Percentiles rank a stretch among this genome's conserved stretches.
phyloP scores from a whole-genome alignment of 2,329 filamentous ascomycete genomes.

The Diaporthe capsici region DNA sequence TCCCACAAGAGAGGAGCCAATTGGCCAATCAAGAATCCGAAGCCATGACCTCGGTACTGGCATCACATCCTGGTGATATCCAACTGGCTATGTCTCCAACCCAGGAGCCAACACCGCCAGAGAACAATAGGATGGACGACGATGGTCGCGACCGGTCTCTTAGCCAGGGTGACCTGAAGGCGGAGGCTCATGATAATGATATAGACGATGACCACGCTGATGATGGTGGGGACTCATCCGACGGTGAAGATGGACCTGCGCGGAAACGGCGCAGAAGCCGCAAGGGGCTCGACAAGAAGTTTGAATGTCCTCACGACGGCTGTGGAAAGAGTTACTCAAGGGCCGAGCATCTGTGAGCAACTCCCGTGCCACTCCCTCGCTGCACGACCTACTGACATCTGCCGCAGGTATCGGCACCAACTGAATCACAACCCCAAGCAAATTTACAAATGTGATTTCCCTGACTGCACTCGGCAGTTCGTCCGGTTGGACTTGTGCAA shows the following conservation, averaged over 20 bases:
- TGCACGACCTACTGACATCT: conserved; percentile 45
- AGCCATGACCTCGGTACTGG: conserved; percentile 59
- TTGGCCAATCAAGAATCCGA: conserved; percentile 44
- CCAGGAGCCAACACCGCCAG: conserved; percentile 58
- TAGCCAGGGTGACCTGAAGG: conserved; percentile 59
- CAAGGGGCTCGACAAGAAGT: conserved; percentile 85
- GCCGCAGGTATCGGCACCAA: conserved; percentile 83
- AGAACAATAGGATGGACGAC: conserved; percentile 57
- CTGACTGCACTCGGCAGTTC: conserved; percentile 90
- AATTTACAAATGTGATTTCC: conserved; percentile 94
- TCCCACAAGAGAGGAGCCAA: conserved; percentile 13
- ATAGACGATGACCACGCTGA: conserved; percentile 56
- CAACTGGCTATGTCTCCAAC: conserved; percentile 59
- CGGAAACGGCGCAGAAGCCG: conserved; percentile 79
- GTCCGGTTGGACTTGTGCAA: conserved; percentile 94
- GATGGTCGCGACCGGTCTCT: conserved; percentile 56
- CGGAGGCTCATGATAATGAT: conserved; percentile 53
- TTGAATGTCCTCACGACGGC: conserved; percentile 85
- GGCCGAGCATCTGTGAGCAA: conserved; percentile 89
- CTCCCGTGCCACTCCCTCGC: neutral
- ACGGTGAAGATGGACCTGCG: conserved; percentile 64
- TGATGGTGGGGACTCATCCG: conserved; percentile 61
- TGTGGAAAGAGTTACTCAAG: conserved; percentile 98
- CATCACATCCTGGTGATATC: conserved; percentile 56
- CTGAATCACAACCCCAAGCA: conserved; percentile 96